Conservation (phyloP, 306 rosid species). For the Prosopis cineraria region DNA sequence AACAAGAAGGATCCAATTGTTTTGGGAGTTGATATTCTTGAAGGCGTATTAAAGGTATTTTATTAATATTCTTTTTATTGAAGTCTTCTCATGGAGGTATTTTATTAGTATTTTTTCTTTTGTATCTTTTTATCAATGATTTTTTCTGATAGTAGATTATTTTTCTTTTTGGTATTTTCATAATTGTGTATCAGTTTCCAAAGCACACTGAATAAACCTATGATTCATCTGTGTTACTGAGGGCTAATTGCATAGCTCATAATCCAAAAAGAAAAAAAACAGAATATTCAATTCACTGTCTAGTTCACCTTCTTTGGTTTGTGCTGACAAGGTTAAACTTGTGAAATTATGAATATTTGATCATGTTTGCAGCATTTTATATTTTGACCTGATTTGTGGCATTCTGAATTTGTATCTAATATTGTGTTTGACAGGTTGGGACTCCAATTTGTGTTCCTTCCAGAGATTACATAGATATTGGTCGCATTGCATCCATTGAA, state of each 20-base stretch:
- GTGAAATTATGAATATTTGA: not conserved
- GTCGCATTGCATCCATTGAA: slow-evolving; percentile 85
- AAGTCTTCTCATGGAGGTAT: not conserved
- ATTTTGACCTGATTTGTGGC: not conserved
- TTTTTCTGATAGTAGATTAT: not conserved
- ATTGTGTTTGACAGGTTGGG: slow-evolving; percentile 66
- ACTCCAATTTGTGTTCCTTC: slow-evolving; percentile 93
- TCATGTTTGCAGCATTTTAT: slow-evolving; percentile 9
- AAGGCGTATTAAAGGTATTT: slow-evolving; percentile 95
- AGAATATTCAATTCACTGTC: not conserved
- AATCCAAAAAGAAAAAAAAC: not conserved
- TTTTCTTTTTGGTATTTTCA: not conserved
- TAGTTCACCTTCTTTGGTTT: slow-evolving; percentile 21
- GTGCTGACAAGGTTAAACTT: not conserved
- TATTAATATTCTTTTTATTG: no score
- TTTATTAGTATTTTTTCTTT: not conserved
- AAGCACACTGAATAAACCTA: not conserved
- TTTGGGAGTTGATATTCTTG: slow-evolving; percentile 92
- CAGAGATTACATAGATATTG: slow-evolving; percentile 81
- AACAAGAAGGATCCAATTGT: slow-evolving; percentile 97
- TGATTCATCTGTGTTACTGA: not conserved
- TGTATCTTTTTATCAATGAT: not conserved
- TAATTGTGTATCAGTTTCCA: slow-evolving; percentile 12
- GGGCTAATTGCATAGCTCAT: not conserved
- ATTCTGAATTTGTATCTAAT: slow-evolving; percentile 30